phyloP scores from a whole-genome alignment of 495 filamentous ascomycete genomes.

The Pseudotulostoma volvatum region DNA sequence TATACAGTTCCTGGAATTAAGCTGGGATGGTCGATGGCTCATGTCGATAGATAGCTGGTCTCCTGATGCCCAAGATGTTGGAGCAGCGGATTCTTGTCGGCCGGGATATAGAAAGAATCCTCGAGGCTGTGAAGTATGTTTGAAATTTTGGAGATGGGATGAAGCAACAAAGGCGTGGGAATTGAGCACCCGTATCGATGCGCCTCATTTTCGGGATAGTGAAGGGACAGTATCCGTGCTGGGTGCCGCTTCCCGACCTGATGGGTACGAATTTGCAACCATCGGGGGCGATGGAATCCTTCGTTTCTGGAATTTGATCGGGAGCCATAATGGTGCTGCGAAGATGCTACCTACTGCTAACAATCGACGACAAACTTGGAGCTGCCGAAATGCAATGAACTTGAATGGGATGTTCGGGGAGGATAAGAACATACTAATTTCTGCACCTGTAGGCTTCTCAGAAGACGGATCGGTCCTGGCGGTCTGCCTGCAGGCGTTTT shows the following conservation, averaged over 20 bases:
- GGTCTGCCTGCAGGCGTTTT: constrained; percentile 24
- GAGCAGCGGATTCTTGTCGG: constrained; percentile 28
- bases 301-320: constrained; percentile 53
- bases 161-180: constrained; percentile 46
- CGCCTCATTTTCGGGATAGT: constrained; percentile 46
- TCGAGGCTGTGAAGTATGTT: constrained; percentile 46
- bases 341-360: constrained; percentile 36
- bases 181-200: constrained; percentile 64
- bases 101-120: constrained; percentile 26
- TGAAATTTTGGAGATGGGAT: constrained; percentile 84
- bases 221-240: constrained; percentile 43
- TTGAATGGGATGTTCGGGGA: constrained; percentile 26
- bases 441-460: constrained; percentile 48
- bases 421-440: constrained; percentile 15
- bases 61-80: constrained; percentile 49
- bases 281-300: constrained; percentile 64
- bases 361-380: constrained; percentile 49
- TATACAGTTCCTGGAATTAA: constrained; percentile 53
- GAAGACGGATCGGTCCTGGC: constrained; percentile 79
- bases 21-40: constrained; percentile 73
- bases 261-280: constrained; percentile 55
- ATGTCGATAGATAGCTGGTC: constrained; percentile 83
- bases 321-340: constrained; percentile 44
- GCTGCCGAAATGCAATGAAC: constrained; percentile 43
- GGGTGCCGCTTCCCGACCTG: constrained; percentile 51